Percentiles rank a stretch among this genome's conserved stretches.
Conservation (phyloP, 176 grass and related monocot species). For the Phoenix dactylifera region DNA sequence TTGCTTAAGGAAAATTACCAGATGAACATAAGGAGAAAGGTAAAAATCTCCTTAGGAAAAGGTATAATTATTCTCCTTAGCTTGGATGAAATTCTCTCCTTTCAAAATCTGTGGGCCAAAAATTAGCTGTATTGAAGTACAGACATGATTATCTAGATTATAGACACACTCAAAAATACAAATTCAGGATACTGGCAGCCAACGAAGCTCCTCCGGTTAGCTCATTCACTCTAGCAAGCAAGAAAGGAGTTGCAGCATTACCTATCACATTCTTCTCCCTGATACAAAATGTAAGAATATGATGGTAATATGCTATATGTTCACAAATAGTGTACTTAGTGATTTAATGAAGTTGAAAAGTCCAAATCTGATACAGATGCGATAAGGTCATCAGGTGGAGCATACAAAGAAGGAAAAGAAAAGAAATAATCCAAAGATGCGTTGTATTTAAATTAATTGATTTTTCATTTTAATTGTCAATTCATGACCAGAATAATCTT, state of each 20-base stretch:
- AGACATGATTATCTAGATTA: not conserved
- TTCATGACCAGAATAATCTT: too few relatives aligned
- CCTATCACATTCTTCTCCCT: slow-evolving; percentile 65
- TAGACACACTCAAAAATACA: not conserved
- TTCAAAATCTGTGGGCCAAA: not conserved
- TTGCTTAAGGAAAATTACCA: slow-evolving; percentile 32
- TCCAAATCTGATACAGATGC: too few relatives aligned
- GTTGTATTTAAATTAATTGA: too few relatives aligned
- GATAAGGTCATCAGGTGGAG: too few relatives aligned
- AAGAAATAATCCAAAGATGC: too few relatives aligned
- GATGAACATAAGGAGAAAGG: not conserved
- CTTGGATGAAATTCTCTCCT: not conserved
- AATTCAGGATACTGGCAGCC: slow-evolving; percentile 71
- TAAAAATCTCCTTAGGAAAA: not conserved
- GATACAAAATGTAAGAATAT: slow-evolving; percentile 15
- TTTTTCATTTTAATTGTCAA: too few relatives aligned
- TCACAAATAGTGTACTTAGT: too few relatives aligned
- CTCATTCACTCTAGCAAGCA: slow-evolving; percentile 81
- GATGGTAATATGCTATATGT: too few relatives aligned
- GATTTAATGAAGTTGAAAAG: too few relatives aligned
- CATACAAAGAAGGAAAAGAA: too few relatives aligned
- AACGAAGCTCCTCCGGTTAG: slow-evolving; percentile 66
- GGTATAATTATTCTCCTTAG: not conserved
- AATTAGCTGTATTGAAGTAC: slow-evolving; percentile 1
- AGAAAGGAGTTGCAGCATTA: slow-evolving; percentile 67